Conservation (phyloP, 1,284 basidiomycete species). For the Moesziomyces sp. region DNA sequence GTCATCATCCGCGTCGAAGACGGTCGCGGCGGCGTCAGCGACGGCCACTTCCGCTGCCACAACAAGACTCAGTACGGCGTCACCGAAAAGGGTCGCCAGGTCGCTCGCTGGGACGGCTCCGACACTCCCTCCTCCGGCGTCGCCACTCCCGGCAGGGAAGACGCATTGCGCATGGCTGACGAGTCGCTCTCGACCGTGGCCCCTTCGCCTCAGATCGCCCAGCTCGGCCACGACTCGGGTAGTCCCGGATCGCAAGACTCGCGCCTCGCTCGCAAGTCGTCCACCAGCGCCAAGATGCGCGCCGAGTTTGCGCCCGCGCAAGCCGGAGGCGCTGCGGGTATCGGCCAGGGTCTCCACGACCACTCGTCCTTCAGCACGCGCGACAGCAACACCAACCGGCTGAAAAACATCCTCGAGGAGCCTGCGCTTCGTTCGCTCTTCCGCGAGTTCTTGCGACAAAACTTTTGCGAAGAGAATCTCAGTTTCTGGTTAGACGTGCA, state of each 20-base stretch:
- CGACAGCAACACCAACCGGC: conserved; percentile 86
- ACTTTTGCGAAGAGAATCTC: conserved; percentile 98
- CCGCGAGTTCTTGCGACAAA: conserved; percentile 90
- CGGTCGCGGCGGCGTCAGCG: conserved; percentile 42
- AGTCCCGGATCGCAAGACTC: conserved; percentile 69
- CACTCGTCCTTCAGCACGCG: conserved; percentile 66
- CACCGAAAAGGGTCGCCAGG: conserved; percentile 85
- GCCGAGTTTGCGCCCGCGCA: conserved; percentile 14
- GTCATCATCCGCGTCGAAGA: conserved; percentile 60
- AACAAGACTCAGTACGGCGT: conserved; percentile 93
- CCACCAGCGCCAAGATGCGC: conserved; percentile 80
- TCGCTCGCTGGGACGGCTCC: conserved; percentile 76
- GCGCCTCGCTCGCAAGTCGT: conserved; percentile 80
- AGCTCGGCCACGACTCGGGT: conserved; percentile 14
- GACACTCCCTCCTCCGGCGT: conserved; percentile 20
- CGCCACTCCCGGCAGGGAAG: conserved; percentile 23
- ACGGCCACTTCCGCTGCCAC: conserved; percentile 87
- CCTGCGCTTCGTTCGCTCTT: conserved; percentile 88
- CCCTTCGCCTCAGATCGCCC: conserved; percentile 1
- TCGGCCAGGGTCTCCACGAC: conserved; percentile 46
- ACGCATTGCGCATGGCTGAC: conserved; percentile 10
- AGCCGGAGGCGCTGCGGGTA: conserved; percentile 4
- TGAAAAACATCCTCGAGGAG: conserved; percentile 92
- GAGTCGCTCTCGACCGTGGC: conserved; percentile 9
- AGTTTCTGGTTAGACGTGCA: conserved; percentile 96